phyloP scores from a whole-genome alignment of 2,329 filamentous ascomycete species.

The Parasarocladium wereldwijsianum region DNA sequence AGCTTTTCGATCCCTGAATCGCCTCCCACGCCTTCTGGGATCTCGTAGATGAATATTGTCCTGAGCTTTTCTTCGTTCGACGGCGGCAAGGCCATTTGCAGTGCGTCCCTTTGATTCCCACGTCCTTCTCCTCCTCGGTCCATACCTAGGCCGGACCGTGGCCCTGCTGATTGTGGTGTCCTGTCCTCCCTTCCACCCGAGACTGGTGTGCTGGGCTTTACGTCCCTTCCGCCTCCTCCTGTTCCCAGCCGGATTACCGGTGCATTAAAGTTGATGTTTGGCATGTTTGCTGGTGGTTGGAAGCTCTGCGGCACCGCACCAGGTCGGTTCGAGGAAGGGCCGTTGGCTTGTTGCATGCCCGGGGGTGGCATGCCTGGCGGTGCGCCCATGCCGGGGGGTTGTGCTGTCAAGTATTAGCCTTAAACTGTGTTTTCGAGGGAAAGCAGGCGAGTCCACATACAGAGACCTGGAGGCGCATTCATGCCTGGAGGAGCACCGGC shows the following conservation, averaged over 20 bases:
- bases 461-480: constrained; percentile 38
- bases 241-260: constrained; percentile 90
- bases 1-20: constrained; percentile 71
- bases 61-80: constrained; percentile 82
- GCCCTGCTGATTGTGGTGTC: constrained; percentile 15
- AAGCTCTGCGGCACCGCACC: constrained; percentile 71
- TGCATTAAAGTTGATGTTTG: constrained; percentile 96
- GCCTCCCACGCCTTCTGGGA: constrained; percentile 63
- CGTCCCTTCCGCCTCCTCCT: too few species aligned
- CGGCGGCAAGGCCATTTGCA: constrained; percentile 63
- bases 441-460: background rate
- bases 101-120: constrained; percentile 49
- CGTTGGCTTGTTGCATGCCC: constrained; percentile 61
- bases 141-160: constrained; percentile 38
- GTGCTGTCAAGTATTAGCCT: constrained; percentile 30
- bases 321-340: constrained; percentile 64
- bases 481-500: constrained; percentile 68
- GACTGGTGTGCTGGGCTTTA: constrained; percentile 36
- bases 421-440: constrained; percentile 4
- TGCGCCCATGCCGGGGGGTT: constrained; percentile 67
- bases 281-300: constrained; percentile 79
- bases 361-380: constrained; percentile 68
- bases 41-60: constrained; percentile 79
- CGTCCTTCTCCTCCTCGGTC: constrained; percentile 52
- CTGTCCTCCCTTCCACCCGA: constrained; percentile 28